Evolutionary conservation across 2,329 filamentous ascomycete genomes (phyloP), one percentile per base, ranked within the genome.

Genomic region (Metarhizium guizhouense): DNA sequence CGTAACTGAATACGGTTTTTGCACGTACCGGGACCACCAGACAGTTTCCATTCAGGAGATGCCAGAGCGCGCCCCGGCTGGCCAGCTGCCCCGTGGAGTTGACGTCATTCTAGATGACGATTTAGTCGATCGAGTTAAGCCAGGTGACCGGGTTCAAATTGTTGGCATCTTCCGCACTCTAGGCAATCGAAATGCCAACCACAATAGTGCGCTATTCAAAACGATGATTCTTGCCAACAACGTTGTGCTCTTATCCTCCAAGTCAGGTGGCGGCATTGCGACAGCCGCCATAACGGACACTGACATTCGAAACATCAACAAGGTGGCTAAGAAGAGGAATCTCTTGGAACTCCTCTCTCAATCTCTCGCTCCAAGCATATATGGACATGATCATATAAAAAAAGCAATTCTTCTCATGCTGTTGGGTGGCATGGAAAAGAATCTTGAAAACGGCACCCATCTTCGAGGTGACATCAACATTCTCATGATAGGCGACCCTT

Each of bases 1-100:
- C 20, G 83, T 90, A 57, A 99, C 94, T 3, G 94, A 99, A 68
- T 99, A 97, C 69, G 94, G 94, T 29, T 93, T 95, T 74, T 95
- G 87, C 70, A 94, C 88, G 52, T 99, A 96, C 73, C 83, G 93
- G 67, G 94, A 99, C 69, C 94, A 99, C 68, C 94, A 99, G 71
- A 96, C 90, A 16, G 90, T 99, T 58, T 96, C 93, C 0, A 96
- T 99, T 62, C 94, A 99, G 73, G 94, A 99, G 76, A 99, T 99
- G 94, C 94, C 94, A 0, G 94, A 99, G 72, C 81, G 93, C 63
- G 94, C 94, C 2, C 94, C 94, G 54, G 93, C 94, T 57, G 94
- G 94, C 54, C 94, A 97, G 76, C 81, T 99, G 60, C 94, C 94
- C 57, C 86, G 94, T 54, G 91, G 93, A 55, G 94, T 99, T 18